These are phyloP conservation scores for Hygrophorus pudorinus DNA, from an alignment of 768 basidiomycete genomes.

Conservation along the genomic window DNA sequence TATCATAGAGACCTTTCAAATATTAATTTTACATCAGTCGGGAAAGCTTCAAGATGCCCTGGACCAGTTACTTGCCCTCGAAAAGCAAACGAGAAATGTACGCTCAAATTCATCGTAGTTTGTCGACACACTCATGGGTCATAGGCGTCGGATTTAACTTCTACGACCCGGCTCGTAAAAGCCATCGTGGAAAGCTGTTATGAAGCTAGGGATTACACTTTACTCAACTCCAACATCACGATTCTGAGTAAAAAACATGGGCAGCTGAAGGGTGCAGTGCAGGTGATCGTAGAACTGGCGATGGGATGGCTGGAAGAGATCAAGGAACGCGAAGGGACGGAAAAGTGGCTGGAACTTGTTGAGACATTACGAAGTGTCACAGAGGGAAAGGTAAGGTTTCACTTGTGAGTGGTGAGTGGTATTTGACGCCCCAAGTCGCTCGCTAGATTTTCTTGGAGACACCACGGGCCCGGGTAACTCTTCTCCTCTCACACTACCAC, in stretches of 20 bases:
- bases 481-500: constrained; percentile 75
- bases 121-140: constrained; percentile 3
- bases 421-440: background rate
- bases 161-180: constrained; percentile 82
- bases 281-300: constrained; percentile 82
- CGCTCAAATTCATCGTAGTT: constrained; percentile 12
- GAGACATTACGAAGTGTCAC: constrained; percentile 87
- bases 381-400: constrained; percentile 78
- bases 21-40: constrained; percentile 33
- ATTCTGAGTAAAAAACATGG: constrained; percentile 92
- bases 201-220: constrained; percentile 55
- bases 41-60: constrained; percentile 79
- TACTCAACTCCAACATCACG: constrained; percentile 61
- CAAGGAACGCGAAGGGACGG: constrained; percentile 52
- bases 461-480: constrained; percentile 88
- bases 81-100: constrained; percentile 97
- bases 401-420: no score
- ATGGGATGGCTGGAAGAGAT: constrained; percentile 78
- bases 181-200: constrained; percentile 65
- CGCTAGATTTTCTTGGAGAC: constrained; percentile 91
- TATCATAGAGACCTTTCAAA: background rate
- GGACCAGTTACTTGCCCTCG: constrained; percentile 80
- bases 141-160: constrained; percentile 85
- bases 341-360: constrained; percentile 79
- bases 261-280: constrained; percentile 83